phyloP scores from a whole-genome alignment of 768 basidiomycete genomes.

The Tephrocybe sp. region DNA sequence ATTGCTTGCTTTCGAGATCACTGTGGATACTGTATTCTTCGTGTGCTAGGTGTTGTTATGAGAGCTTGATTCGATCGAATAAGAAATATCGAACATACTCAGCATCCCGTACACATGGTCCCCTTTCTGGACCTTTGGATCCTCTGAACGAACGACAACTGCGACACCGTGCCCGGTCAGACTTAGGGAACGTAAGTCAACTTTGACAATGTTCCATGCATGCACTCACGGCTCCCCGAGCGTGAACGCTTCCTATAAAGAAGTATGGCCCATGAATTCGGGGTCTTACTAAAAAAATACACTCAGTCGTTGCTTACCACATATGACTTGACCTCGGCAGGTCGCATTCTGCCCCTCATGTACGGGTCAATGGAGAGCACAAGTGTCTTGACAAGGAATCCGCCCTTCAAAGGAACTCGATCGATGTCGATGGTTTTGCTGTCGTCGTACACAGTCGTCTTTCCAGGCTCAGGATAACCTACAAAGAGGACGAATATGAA shows the following conservation, averaged over 20 bases:
- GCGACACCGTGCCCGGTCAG: conserved; percentile 19
- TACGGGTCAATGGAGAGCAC: conserved; percentile 48
- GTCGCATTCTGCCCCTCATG: conserved; percentile 37
- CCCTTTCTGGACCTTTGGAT: conserved; percentile 23
- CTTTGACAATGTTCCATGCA: neutral
- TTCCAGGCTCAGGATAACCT: conserved; percentile 25
- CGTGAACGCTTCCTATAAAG: conserved; percentile 1
- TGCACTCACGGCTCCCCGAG: conserved; percentile 24
- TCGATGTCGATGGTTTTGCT: conserved; percentile 45
- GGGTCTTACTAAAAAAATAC: too few relatives aligned
- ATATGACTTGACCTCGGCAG: conserved; percentile 18
- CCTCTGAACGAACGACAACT: conserved; percentile 18
- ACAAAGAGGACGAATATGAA: neutral
- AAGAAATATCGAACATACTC: conserved; percentile 6
- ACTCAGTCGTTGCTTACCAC: neutral
- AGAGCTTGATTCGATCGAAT: too few relatives aligned
- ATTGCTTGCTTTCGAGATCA: conserved; percentile 11
- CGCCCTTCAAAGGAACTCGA: conserved; percentile 18
- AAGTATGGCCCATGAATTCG: too few relatives aligned
- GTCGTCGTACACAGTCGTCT: conserved; percentile 38
- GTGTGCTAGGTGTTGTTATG: conserved; percentile 30
- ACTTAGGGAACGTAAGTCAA: conserved; percentile 7
- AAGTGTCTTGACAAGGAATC: conserved; percentile 42
- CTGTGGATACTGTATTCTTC: conserved; percentile 38
- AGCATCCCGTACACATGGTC: conserved; percentile 30